These are phyloP conservation scores for Penicillium nordicum DNA, from an alignment of 2,329 filamentous ascomycete species.

Conservation along the genomic window DNA sequence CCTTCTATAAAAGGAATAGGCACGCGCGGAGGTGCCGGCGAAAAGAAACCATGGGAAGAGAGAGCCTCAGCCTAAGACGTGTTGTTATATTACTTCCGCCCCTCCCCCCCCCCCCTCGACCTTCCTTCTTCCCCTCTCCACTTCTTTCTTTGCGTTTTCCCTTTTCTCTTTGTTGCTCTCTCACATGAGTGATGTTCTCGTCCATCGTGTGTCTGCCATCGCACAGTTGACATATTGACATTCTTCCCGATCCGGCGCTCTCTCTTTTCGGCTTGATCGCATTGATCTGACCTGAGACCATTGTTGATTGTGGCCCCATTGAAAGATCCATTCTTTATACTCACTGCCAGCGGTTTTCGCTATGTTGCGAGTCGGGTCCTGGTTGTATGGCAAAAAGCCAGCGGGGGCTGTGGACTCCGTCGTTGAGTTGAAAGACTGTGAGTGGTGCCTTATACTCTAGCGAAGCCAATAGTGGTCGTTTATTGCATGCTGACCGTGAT, in stretches of 20 bases:
- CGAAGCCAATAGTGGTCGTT: neutral
- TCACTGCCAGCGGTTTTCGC: constrained; percentile 1
- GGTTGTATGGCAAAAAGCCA: constrained; percentile 45
- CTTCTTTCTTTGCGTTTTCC: constrained; percentile 7
- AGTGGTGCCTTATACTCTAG: constrained; percentile 21
- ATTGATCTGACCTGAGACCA: constrained; percentile 3
- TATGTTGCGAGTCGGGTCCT: constrained; percentile 45
- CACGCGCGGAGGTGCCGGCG: constrained; percentile 13
- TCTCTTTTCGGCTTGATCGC: constrained; percentile 6
- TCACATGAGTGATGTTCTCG: constrained; percentile 20
- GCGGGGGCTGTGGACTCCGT: constrained; percentile 55
- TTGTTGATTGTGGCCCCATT: neutral
- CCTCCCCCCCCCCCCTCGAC: neutral
- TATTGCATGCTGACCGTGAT: constrained; percentile 18
- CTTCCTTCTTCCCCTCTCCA: neutral
- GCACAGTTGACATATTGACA: constrained; percentile 27
- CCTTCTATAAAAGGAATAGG: neutral
- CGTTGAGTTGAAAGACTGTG: constrained; percentile 54
- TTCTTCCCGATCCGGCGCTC: constrained; percentile 26
- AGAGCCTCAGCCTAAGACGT: constrained; percentile 4
- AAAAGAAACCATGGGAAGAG: constrained; percentile 11
- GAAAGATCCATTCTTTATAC: neutral
- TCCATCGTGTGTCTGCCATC: constrained; percentile 18
- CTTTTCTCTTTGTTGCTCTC: constrained; percentile 5
- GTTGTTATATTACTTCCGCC: neutral